Evolutionary conservation across 805 yeast species (phyloP), one percentile per base, ranked within the genome.

Genomic region (Hyphopichia homilentoma): DNA sequence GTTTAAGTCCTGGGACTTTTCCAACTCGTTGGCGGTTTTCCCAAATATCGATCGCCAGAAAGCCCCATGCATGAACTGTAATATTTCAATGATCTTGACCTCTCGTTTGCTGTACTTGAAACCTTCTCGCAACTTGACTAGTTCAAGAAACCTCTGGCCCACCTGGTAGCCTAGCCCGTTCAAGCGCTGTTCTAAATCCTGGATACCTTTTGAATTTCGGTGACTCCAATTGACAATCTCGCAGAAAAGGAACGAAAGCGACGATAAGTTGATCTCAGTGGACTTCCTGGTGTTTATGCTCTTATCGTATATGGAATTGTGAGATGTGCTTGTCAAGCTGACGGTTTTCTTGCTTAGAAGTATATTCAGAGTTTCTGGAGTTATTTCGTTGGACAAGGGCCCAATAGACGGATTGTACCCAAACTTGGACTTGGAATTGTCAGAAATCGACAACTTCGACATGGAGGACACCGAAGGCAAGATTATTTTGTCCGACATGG

Each of bases 11-110:
- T 83, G 84, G 3, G 81, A 73, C 50, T 79, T 79, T 44, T 87
- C 93, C 33, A 87, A 57, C 21, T 78, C 83, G 48, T 85, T 88
- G 13, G 95, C 84, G 0, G 75, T 61, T 43, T 71, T 73, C 6
- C 88, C 90, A 59, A 87, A 87, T 8, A 85, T 54, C 3, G 79
- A 61, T 38, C 67, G 72, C 95, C 95, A 87, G 12, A 87, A 69
- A 2, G 74, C 68, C 0, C 84, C 73, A 43, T 83, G 84, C 5
- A 87, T 76, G 48, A 81, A 84, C 50, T 81, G 87, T 33, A 82
- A 57, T 7, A 81, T 71, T 26, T 84, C 86, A 22, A 89, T 70
- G 12, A 81, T 69, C 30, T 73, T 72, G 7, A 72, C 66, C 42
- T 82, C 89, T 40, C 94, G 71, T 47, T 79, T 81, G 14, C 82